Conservation (phyloP, 2,329 filamentous ascomycete species). For the Aaosphaeria arxii region DNA sequence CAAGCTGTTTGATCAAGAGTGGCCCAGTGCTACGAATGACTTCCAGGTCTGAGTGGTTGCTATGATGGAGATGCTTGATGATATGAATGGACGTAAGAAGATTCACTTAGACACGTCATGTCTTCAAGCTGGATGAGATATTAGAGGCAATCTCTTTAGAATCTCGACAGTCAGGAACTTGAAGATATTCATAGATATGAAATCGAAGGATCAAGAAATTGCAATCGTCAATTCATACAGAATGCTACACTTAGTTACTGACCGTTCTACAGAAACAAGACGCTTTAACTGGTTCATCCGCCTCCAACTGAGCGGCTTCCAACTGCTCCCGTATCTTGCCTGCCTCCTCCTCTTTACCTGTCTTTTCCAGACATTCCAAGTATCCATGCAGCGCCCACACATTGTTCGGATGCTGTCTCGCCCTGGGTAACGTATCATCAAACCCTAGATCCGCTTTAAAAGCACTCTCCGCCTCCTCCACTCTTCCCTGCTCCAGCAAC, state of each 20-base stretch:
- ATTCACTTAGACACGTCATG: too few relatives aligned
- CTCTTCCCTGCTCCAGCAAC: conserved; percentile 61
- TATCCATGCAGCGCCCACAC: conserved; percentile 74
- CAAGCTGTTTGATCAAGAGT: conserved; percentile 49
- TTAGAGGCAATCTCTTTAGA: too few relatives aligned
- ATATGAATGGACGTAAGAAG: too few relatives aligned
- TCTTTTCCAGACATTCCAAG: conserved; percentile 63
- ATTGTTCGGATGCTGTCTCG: conserved; percentile 67
- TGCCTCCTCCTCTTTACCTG: conserved; percentile 51
- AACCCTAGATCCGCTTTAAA: conserved; percentile 43
- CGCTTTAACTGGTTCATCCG: conserved; percentile 57
- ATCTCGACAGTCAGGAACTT: too few relatives aligned
- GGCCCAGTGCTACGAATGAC: conserved; percentile 40
- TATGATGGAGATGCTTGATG: too few relatives aligned
- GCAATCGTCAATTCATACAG: too few relatives aligned
- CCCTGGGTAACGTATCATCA: conserved; percentile 56
- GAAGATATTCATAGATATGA: too few relatives aligned
- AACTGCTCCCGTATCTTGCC: conserved; percentile 50
- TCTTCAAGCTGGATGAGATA: too few relatives aligned
- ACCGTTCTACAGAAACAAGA: conserved; percentile 55
- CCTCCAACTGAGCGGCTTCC: conserved; percentile 51
- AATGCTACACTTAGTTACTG: neutral
- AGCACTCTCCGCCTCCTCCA: conserved; percentile 36
- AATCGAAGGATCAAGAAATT: too few relatives aligned
- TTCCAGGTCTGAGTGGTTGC: conserved; percentile 7